Conservation (phyloP, 805 yeast genomes). For the Yarrowia hollandica region DNA sequence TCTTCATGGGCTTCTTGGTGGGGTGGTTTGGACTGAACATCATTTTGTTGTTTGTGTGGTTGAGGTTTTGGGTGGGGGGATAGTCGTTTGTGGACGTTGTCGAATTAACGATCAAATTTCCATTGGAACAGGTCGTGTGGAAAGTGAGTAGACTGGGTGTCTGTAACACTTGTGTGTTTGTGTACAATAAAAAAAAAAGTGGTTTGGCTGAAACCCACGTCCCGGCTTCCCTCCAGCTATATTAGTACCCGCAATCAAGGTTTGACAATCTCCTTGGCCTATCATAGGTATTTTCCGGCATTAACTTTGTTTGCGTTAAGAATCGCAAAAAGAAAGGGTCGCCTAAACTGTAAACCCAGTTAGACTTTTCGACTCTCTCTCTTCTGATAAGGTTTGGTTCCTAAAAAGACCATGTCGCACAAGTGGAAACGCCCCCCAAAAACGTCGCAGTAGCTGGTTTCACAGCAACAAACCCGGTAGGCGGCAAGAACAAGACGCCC, state of each 20-base stretch:
- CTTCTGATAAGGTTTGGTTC: too few species aligned
- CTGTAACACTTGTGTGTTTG: neutral
- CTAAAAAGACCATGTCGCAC: neutral
- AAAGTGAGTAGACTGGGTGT: neutral
- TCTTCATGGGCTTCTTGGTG: constrained; percentile 20
- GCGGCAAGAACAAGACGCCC: too few species aligned
- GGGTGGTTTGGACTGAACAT: constrained; percentile 28
- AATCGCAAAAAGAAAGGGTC: neutral
- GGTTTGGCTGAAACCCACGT: too few species aligned
- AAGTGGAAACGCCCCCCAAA: neutral
- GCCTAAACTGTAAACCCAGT: neutral
- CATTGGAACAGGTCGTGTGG: neutral
- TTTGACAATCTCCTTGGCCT: constrained; percentile 21
- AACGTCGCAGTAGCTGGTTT: neutral
- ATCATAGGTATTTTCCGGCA: constrained; percentile 19
- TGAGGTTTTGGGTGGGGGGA: too few species aligned
- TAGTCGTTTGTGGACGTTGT: too few species aligned
- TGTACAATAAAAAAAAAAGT: too few species aligned
- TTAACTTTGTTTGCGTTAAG: neutral
- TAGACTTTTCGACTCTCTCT: too few species aligned
- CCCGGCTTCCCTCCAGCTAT: neutral
- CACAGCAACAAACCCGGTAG: neutral
- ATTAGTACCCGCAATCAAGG: constrained; percentile 13
- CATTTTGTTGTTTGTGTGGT: too few species aligned
- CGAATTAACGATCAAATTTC: neutral